Conservation (phyloP, 2,329 filamentous ascomycete species). For the Pyricularia sp. region DNA sequence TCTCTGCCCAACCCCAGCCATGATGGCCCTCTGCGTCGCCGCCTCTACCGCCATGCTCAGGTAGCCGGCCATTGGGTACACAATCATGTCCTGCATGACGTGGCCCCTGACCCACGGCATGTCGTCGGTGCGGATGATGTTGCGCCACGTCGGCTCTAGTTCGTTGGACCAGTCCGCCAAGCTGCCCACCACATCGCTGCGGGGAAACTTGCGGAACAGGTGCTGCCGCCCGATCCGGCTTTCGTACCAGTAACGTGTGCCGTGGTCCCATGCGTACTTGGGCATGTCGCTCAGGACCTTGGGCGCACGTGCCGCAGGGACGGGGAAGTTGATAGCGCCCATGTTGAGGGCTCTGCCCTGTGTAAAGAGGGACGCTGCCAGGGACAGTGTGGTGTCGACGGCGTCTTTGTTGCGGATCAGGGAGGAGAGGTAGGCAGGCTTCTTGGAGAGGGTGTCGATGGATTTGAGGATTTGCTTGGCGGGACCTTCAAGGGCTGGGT, state of each 20-base stretch:
- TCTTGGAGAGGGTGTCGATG: slow-evolving; percentile 6
- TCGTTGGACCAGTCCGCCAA: slow-evolving; percentile 19
- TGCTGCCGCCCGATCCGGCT: slow-evolving; percentile 17
- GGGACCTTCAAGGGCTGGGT: slow-evolving; percentile 12
- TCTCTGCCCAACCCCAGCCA: not conserved
- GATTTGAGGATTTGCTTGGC: slow-evolving; percentile 11
- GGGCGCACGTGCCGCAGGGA: not conserved
- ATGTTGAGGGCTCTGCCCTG: slow-evolving; percentile 4
- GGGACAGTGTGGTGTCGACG: slow-evolving; percentile 2
- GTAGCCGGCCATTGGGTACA: slow-evolving; percentile 31
- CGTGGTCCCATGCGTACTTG: slow-evolving; percentile 10
- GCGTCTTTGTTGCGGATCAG: slow-evolving; percentile 14
- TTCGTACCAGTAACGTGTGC: slow-evolving; percentile 8
- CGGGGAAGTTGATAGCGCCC: slow-evolving; percentile 7
- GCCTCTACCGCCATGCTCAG: slow-evolving; percentile 26
- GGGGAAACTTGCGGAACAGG: slow-evolving; percentile 18
- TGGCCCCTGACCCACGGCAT: slow-evolving; percentile 36
- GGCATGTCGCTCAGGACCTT: slow-evolving; percentile 9
- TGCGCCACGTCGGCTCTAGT: slow-evolving; percentile 24
- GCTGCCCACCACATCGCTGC: slow-evolving; percentile 21
- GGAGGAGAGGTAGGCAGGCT: slow-evolving; percentile 23
- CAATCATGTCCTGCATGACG: slow-evolving; percentile 30
- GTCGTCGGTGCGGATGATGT: slow-evolving; percentile 21
- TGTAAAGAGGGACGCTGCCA: slow-evolving; percentile 4
- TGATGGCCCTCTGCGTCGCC: slow-evolving; percentile 11